phyloP scores from a whole-genome alignment of 1,284 basidiomycete genomes.

The Irpex sp. region DNA sequence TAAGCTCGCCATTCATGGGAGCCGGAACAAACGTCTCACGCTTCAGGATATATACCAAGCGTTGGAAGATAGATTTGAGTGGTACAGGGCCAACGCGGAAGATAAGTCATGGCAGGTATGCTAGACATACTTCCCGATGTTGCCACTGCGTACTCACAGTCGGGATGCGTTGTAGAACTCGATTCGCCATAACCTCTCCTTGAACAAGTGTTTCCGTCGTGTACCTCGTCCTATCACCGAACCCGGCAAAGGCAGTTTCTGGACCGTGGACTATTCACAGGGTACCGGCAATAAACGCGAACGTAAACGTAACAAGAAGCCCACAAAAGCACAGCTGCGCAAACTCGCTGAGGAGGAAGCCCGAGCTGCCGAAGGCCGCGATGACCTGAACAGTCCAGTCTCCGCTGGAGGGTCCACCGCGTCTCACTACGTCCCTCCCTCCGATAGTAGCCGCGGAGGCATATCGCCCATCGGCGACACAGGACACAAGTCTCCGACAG shows the following conservation, averaged over 20 bases:
- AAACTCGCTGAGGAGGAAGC: constrained; percentile 1
- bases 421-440: neutral
- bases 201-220: constrained; percentile 79
- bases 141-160: constrained; percentile 10
- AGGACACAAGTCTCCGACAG: neutral
- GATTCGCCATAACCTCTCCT: constrained; percentile 86
- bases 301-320: constrained; percentile 51
- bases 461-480: neutral
- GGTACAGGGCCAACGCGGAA: constrained; percentile 43
- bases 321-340: constrained; percentile 23
- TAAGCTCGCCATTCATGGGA: constrained; percentile 71
- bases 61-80: constrained; percentile 56
- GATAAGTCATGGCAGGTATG: constrained; percentile 66
- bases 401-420: neutral
- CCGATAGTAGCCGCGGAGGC: neutral
- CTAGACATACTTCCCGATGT: constrained; percentile 1
- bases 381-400: neutral
- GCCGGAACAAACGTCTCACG: constrained; percentile 51
- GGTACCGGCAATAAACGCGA: constrained; percentile 62
- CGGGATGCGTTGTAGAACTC: constrained; percentile 52
- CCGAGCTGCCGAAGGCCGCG: constrained; percentile 2
- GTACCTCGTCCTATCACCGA: constrained; percentile 60
- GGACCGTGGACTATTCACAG: constrained; percentile 57
- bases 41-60: constrained; percentile 62
- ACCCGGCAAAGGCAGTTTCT: constrained; percentile 74